Evolutionary conservation across 208 protist species (phyloP), one percentile per base, ranked within the genome.

Genomic region (Lotmaria passim): DNA sequence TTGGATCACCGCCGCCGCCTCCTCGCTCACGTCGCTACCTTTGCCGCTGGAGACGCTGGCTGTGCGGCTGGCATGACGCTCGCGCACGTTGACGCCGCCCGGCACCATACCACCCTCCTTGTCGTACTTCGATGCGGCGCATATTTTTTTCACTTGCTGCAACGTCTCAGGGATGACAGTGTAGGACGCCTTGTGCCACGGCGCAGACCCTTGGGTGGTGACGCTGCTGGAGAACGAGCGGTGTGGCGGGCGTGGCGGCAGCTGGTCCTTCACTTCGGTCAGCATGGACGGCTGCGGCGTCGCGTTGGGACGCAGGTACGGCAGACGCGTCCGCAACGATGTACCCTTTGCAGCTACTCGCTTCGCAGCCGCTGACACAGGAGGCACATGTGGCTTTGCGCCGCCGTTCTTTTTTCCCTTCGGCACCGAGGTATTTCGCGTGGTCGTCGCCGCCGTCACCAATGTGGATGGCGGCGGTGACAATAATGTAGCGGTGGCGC

Each of bases 321-420:
- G 70, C 57, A 78, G 58, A 38, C 51, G 69, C 0, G 63, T 53
- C 33, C 71, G 71, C 71, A 77, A 48, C 33, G 71, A 60, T 26
- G 50, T 34, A 7, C 71, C 15, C 57, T 55, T 77, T 3, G 71
- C 63, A 5, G 57, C 63, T 10, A 60, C 31, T 21, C 56, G 57
- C 57, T 71, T 77, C 41, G 63, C 46, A 47, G 50, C 39, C 0
- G 28, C 38, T 3, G 71, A 36, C 23, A 53, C 15, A 15, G 63
- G 44, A 3, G 46, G 30, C 0, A 38, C 24, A 17, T 23, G 23
- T 8, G 43, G 15, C 21, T 64, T 71, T 2, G 46, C 46, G 17
- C 6, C 46, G 10, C 21, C 19, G 58, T 24, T 50, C 21, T 44
- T 66, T 26, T 53, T 53, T 1, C 23, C 56, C 10, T 66, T 66